These are phyloP conservation scores for Didymosphaeria variabile DNA, from an alignment of 2,329 filamentous ascomycete species.

Conservation along the genomic window DNA sequence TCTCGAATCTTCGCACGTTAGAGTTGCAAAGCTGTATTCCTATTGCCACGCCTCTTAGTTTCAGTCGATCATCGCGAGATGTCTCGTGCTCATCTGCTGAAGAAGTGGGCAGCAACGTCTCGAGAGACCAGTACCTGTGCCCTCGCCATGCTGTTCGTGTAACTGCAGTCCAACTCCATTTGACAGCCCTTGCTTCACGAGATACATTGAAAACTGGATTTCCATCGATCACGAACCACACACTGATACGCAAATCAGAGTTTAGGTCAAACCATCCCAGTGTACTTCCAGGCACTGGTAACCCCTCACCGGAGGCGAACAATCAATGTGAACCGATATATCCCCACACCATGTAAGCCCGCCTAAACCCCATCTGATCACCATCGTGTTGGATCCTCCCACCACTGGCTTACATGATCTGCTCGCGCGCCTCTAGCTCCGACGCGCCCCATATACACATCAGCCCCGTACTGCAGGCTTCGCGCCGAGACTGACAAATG, in stretches of 20 bases:
- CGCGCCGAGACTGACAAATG: background rate
- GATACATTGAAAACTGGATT: too few relatives aligned
- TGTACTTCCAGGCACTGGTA: background rate
- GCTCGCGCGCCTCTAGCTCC: background rate
- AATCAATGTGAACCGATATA: background rate
- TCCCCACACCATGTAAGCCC: too few relatives aligned
- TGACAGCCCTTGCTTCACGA: too few relatives aligned
- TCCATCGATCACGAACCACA: too few relatives aligned
- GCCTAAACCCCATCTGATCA: background rate
- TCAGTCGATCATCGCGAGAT: too few relatives aligned
- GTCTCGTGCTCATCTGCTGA: too few relatives aligned
- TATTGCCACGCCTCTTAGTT: too few relatives aligned
- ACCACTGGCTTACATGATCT: background rate
- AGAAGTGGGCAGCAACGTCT: too few relatives aligned
- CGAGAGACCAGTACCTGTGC: too few relatives aligned
- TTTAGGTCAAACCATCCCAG: background rate
- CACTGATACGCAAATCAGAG: background rate
- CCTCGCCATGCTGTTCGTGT: too few relatives aligned
- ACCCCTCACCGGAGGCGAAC: background rate
- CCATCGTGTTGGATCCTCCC: background rate
- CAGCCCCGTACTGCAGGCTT: background rate
- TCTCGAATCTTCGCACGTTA: background rate
- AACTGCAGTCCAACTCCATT: too few relatives aligned
- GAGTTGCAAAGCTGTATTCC: too few relatives aligned
- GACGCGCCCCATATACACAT: background rate